Conservation (phyloP, 2,329 filamentous ascomycete species). For the Penicillium sumatraense region DNA sequence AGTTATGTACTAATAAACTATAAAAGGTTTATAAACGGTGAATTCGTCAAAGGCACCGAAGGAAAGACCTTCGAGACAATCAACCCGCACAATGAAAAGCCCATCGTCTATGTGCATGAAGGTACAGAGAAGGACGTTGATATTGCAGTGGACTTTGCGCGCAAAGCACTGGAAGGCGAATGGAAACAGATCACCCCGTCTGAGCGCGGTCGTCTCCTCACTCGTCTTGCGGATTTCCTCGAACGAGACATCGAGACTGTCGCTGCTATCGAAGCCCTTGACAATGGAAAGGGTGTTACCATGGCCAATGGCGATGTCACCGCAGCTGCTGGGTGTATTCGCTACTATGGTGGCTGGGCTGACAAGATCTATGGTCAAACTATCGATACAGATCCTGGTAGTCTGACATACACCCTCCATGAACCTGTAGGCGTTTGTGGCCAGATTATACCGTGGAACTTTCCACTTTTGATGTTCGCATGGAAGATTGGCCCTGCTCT, state of each 20-base stretch:
- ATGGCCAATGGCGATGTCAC: constrained; percentile 12
- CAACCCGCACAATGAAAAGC: constrained; percentile 2
- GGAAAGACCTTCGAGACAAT: constrained; percentile 3
- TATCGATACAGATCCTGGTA: constrained; percentile 46
- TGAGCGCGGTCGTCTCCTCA: constrained; percentile 12
- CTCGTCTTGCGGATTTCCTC: constrained; percentile 9
- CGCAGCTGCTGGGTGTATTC: background rate
- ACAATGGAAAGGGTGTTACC: constrained; percentile 14
- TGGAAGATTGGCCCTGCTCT: constrained; percentile 1
- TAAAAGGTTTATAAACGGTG: background rate
- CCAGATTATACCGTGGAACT: constrained; percentile 15
- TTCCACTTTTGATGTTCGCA: background rate
- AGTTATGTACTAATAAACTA: background rate
- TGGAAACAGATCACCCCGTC: constrained; percentile 8
- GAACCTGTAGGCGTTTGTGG: constrained; percentile 9
- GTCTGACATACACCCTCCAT: constrained; percentile 1
- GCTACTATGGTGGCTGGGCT: constrained; percentile 88
- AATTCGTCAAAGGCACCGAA: constrained; percentile 1
- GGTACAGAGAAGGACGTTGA: constrained; percentile 10
- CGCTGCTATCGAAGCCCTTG: constrained; percentile 16
- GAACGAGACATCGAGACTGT: constrained; percentile 11
- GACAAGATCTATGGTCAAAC: constrained; percentile 94
- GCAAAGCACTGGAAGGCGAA: constrained; percentile 5
- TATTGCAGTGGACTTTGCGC: constrained; percentile 9
- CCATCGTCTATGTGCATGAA: constrained; percentile 8